Base-by-base conservation (phyloP, 2,329 filamentous ascomycete species). In the Fusarium burgessii region DNA sequence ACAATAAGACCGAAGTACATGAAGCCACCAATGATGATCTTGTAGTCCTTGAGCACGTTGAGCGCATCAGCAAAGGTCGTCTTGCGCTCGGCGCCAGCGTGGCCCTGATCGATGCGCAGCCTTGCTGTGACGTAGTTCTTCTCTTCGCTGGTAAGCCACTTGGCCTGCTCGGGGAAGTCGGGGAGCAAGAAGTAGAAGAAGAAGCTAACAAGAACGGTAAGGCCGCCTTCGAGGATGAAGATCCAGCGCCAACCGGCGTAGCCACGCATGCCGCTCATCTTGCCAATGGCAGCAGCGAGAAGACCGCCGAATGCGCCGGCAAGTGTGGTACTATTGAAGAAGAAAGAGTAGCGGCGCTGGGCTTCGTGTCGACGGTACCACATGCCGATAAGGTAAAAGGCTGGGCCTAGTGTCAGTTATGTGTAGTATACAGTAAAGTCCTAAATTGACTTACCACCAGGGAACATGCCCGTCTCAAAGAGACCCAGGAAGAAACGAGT, bases 271-370 rank as follows among this genome's bases (percentile, higher is more conserved):
- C 88, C 88, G 71, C 94, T 88, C 93, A 97, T 95, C 77, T 96
- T 93, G n/a, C 93, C 93, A 69, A 98, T 97, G 0, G 91, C 95
- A 3, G 90, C 91, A 2, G 95, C 95, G 7, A 98, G 86, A 2
- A 98, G 86, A 4, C 94, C 94, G 45, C 93, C 94, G 75, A 97
- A 98, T 0, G 94, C 93, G 35, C 93, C 93, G 2, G 93, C 93
- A 6, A 95, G 84, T 1, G 91, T 92, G 1, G 93, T 95, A 32
- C 88, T 93, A 76, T 89, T 91, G 85, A 98, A 98, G 86, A 98
- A 98, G 84, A 98, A 95, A 18, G 91, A 93, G 82, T 95, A 98
- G 33, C 96, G 90, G 77, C 94, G 93, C 81, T 98, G 95, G 4
- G 95, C 94, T 82, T 98, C 96, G 46, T 86, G 85, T 65, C 95